These are phyloP conservation scores for Sistotremastrum niveocremeum DNA, from an alignment of 768 basidiomycete species.

Conservation along the genomic window DNA sequence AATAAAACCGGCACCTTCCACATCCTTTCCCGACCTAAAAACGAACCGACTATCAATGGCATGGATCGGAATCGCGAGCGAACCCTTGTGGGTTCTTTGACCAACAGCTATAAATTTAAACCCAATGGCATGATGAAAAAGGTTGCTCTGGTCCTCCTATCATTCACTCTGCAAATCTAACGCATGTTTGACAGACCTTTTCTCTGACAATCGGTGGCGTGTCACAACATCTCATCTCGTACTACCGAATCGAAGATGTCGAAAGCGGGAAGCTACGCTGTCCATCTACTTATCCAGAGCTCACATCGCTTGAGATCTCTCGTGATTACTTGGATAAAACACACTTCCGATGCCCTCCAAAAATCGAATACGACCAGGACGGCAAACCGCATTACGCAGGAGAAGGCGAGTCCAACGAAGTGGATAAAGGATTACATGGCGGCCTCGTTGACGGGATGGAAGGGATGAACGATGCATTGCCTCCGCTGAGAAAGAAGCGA, in stretches of 20 bases:
- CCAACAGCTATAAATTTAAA: conserved; percentile 91
- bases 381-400: conserved; percentile 56
- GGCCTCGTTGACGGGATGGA: too few relatives aligned
- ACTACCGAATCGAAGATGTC: conserved; percentile 89
- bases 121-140: conserved; percentile 93
- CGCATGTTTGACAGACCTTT: conserved; percentile 50
- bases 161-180: not conserved
- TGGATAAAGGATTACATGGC: not conserved
- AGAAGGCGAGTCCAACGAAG: conserved; percentile 68
- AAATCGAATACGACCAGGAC: conserved; percentile 75
- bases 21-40: conserved; percentile 53
- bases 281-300: conserved; percentile 79
- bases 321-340: conserved; percentile 82
- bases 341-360: conserved; percentile 82
- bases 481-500: too few relatives aligned
- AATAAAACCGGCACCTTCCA: conserved; percentile 18
- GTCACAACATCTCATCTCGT: conserved; percentile 86
- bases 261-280: conserved; percentile 76
- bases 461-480: too few relatives aligned
- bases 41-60: conserved; percentile 30
- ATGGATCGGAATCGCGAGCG: conserved; percentile 69
- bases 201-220: conserved; percentile 76
- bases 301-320: conserved; percentile 75
- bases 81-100: conserved; percentile 77
- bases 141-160: conserved; percentile 32